These are phyloP conservation scores for Isabelozyma heimii DNA, from an alignment of 805 yeast genomes.

Conservation along the genomic window DNA sequence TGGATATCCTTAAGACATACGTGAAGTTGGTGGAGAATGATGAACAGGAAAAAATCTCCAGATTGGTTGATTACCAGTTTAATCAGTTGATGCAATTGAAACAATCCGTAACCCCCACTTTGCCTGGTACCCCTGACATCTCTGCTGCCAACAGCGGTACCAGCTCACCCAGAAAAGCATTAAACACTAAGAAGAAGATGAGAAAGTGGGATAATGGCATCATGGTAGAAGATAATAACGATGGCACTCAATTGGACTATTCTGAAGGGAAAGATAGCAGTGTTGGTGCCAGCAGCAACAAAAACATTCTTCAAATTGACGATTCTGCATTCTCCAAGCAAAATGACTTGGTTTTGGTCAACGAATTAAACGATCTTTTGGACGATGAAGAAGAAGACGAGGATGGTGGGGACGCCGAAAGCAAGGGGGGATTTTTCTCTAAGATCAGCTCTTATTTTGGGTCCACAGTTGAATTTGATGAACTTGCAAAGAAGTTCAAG, in stretches of 20 bases:
- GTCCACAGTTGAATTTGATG: slow-evolving; percentile 47
- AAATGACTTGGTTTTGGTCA: slow-evolving; percentile 38
- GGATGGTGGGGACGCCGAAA: slow-evolving; percentile 6
- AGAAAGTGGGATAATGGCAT: slow-evolving; percentile 43
- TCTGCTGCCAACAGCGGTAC: slow-evolving; percentile 5
- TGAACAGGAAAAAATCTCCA: slow-evolving; percentile 21
- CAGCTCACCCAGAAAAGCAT: slow-evolving; percentile 5
- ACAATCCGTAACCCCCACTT: slow-evolving; percentile 4
- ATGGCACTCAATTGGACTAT: slow-evolving; percentile 27
- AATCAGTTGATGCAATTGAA: slow-evolving; percentile 33
- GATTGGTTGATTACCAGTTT: slow-evolving; percentile 38
- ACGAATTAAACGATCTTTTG: slow-evolving; percentile 39
- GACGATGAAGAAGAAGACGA: slow-evolving; percentile 29
- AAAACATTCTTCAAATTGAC: slow-evolving; percentile 17
- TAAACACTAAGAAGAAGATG: slow-evolving; percentile 29
- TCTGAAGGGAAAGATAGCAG: slow-evolving; percentile 16
- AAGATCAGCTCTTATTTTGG: slow-evolving; percentile 39
- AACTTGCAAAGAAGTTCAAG: slow-evolving; percentile 62
- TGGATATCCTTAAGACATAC: slow-evolving; percentile 32
- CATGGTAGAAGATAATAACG: slow-evolving; percentile 24
- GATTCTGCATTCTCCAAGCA: slow-evolving; percentile 33
- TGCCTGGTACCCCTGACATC: slow-evolving; percentile 1
- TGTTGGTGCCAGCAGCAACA: neutral
- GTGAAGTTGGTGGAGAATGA: slow-evolving; percentile 24
- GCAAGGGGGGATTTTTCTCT: slow-evolving; percentile 25